Evolutionary conservation across 164 flowering plant genomes (phyloP).

Genomic region (Nymphaea thermarum): DNA sequence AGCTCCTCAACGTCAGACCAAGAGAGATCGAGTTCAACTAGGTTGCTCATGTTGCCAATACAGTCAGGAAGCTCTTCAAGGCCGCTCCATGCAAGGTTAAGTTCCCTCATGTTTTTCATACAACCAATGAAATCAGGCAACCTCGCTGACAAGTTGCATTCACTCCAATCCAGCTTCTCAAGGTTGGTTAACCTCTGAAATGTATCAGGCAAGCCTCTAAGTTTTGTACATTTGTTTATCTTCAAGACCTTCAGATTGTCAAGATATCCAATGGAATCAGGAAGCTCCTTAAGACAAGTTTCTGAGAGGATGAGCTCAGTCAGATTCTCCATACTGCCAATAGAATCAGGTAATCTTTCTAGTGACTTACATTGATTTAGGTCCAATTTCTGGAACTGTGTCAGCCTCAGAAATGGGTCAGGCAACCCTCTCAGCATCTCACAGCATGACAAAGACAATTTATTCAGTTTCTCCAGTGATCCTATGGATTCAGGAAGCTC

Average conservation of each 20-base stretch:
- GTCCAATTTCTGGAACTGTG: background rate
- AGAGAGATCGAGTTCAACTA: no score
- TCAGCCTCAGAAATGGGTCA: background rate
- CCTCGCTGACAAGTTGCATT: no score
- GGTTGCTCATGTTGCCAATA: no score
- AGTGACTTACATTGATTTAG: no score
- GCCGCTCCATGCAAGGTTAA: no score
- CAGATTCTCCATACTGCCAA: background rate
- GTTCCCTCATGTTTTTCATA: no score
- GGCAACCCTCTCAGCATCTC: background rate
- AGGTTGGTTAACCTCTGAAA: no score
- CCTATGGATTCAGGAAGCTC: constrained; percentile 6
- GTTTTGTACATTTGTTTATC: background rate
- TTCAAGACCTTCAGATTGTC: constrained; percentile 1
- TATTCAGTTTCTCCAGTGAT: background rate
- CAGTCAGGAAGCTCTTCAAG: no score
- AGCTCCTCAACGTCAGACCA: no score
- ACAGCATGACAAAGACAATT: background rate
- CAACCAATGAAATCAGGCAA: no score
- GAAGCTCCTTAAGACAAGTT: background rate
- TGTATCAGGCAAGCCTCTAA: background rate
- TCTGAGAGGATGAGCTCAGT: background rate
- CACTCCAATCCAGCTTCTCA: no score
- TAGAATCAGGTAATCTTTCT: background rate
- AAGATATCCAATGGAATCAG: constrained; percentile 4